A percentile compares a stretch with the other conserved stretches of the same genome.
Evolutionary conservation across 164 flowering plant species (phyloP).

Genomic region (Aristolochia fimbriata): DNA sequence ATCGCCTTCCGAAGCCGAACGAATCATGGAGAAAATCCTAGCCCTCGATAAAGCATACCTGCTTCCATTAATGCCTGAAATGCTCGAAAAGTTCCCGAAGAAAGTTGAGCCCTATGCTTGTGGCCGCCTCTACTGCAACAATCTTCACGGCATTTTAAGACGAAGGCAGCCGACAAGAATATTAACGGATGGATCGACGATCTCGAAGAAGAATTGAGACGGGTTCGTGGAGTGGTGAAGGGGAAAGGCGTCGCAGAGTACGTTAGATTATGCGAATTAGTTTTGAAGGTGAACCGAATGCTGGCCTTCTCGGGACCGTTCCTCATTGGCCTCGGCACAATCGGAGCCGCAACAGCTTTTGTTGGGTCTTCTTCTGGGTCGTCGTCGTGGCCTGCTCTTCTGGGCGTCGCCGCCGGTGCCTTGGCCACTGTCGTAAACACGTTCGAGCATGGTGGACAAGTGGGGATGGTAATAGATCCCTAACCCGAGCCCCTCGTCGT

Average conservation of each 20-base stretch:
- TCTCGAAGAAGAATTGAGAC: conserved; percentile 48
- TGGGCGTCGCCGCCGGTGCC: too few relatives aligned
- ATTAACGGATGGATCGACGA: conserved; percentile 33
- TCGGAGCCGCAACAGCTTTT: conserved; percentile 27
- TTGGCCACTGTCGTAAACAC: too few relatives aligned
- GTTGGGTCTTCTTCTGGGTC: conserved; percentile 13
- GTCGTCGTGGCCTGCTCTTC: too few relatives aligned
- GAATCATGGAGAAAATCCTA: conserved; percentile 28
- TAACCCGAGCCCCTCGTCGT: too few relatives aligned
- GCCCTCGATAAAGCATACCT: conserved; percentile 52
- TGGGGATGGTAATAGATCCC: too few relatives aligned
- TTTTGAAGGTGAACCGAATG: conserved; percentile 34
- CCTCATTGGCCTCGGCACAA: conserved; percentile 41
- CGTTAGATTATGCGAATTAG: conserved; percentile 27
- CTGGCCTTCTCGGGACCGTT: conserved; percentile 44
- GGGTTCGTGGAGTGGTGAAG: conserved; percentile 27
- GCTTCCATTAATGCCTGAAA: conserved; percentile 35
- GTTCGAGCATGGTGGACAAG: too few relatives aligned
- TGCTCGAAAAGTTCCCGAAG: conserved; percentile 45
- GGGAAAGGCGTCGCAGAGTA: conserved; percentile 40
- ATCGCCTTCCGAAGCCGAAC: conserved; percentile 15
- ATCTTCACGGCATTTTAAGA: background rate
- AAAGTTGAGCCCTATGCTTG: conserved; percentile 32
- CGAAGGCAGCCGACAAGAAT: background rate
- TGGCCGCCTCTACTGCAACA: conserved; percentile 15